phyloP scores from a whole-genome alignment of 2,329 filamentous ascomycete species.

The Ilyonectria destructans region DNA sequence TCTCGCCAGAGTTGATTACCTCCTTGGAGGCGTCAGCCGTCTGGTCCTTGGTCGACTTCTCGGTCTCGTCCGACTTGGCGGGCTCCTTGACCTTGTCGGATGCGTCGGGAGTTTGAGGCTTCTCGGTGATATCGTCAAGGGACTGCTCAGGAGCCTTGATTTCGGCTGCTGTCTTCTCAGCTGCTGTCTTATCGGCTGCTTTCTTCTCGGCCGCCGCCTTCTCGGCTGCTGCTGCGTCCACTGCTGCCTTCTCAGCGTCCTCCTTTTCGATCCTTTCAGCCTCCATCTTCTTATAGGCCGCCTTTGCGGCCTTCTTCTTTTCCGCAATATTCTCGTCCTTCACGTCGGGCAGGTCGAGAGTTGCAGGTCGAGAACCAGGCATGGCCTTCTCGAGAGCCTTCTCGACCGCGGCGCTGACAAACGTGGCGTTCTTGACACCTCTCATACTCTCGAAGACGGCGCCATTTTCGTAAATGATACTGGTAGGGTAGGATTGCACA shows the following conservation, averaged over 20 bases:
- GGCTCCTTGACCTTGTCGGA: slow-evolving; percentile 46
- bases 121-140: slow-evolving; percentile 47
- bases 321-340: slow-evolving; percentile 22
- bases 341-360: slow-evolving; percentile 56
- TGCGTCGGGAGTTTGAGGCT: slow-evolving; percentile 51
- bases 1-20: neutral
- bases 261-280: slow-evolving; percentile 25
- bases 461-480: slow-evolving; percentile 86
- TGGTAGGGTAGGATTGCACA: slow-evolving; percentile 82
- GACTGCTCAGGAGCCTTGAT: slow-evolving; percentile 32
- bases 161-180: slow-evolving; percentile 36
- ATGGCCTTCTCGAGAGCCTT: slow-evolving; percentile 82
- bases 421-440: slow-evolving; percentile 78
- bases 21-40: slow-evolving; percentile 50
- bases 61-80: slow-evolving; percentile 47
- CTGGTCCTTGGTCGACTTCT: slow-evolving; percentile 39
- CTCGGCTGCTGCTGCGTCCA: slow-evolving; percentile 29
- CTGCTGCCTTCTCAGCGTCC: slow-evolving; percentile 39
- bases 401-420: slow-evolving; percentile 82
- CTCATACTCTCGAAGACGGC: slow-evolving; percentile 74
- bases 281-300: slow-evolving; percentile 56
- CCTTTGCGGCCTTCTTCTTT: slow-evolving; percentile 40
- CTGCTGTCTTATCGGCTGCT: slow-evolving; percentile 26
- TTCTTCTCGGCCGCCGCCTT: slow-evolving; percentile 38
- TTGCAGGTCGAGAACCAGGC: slow-evolving; percentile 83